Conservation (phyloP, 2,329 filamentous ascomycete genomes). For the Gremmenia infestans region DNA sequence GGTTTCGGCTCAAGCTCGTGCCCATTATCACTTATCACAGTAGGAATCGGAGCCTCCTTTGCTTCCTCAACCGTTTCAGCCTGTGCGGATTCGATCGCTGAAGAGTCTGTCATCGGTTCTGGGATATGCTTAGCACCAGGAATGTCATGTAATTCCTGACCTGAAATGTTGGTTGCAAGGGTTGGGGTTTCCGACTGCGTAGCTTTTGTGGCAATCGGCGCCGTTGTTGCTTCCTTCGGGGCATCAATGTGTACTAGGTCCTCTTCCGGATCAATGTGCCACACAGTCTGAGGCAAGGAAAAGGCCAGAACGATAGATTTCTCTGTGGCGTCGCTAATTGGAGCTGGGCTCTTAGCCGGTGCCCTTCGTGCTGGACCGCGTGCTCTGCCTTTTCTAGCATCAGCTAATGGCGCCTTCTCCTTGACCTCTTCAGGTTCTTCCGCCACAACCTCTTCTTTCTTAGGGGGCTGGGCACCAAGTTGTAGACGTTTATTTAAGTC, state of each 20-base stretch:
- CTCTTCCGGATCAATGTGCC: constrained; percentile 38
- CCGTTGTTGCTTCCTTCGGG: constrained; percentile 8
- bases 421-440: constrained; percentile 53
- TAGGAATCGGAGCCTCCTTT: constrained; percentile 9
- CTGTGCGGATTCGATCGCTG: constrained; percentile 12
- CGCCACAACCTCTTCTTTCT: constrained; percentile 62
- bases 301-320: constrained; percentile 19
- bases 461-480: constrained; percentile 74
- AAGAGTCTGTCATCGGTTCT: background rate
- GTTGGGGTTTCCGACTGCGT: constrained; percentile 18
- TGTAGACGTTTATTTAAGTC: constrained; percentile 88
- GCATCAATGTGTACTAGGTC: constrained; percentile 33
- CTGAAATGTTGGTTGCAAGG: constrained; percentile 24
- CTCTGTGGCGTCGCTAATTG: constrained; percentile 10
- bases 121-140: constrained; percentile 12
- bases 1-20: constrained; percentile 13
- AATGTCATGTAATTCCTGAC: constrained; percentile 20
- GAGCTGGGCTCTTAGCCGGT: constrained; percentile 42
- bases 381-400: constrained; percentile 86
- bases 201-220: constrained; percentile 11
- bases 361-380: constrained; percentile 79
- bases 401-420: constrained; percentile 74
- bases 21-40: constrained; percentile 1
- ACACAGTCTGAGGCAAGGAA: constrained; percentile 34
- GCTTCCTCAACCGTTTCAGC: constrained; percentile 13